phyloP scores from a whole-genome alignment of 2,329 filamentous ascomycete genomes.

The Hypoxylon sp. region DNA sequence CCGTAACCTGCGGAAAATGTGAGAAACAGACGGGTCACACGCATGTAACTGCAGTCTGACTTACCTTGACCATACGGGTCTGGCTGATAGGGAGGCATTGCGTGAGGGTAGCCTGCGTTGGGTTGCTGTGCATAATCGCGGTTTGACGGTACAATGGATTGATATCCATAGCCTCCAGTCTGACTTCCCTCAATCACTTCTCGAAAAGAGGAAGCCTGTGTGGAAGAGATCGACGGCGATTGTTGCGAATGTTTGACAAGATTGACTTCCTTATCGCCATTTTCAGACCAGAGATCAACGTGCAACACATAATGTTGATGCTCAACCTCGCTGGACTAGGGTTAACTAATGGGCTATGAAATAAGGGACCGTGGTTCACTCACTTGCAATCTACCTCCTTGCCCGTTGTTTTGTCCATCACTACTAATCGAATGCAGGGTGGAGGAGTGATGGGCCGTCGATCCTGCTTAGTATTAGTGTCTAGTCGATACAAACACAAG shows the following conservation, averaged over 20 bases:
- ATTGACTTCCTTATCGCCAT: conserved; percentile 75
- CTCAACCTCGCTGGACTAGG: conserved; percentile 48
- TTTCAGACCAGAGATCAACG: conserved; percentile 77
- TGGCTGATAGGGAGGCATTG: conserved; percentile 50
- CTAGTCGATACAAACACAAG: conserved; percentile 26
- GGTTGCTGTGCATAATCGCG: conserved; percentile 51
- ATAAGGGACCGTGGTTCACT: conserved; percentile 53
- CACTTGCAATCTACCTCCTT: conserved; percentile 89
- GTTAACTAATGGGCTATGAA: conserved; percentile 31
- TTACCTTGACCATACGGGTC: conserved; percentile 53
- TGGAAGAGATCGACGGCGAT: conserved; percentile 83
- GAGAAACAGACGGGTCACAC: conserved; percentile 19
- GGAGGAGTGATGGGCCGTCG: conserved; percentile 95
- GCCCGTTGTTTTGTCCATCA: conserved; percentile 80
- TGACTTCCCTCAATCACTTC: conserved; percentile 53
- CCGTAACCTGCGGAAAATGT: conserved; percentile 47
- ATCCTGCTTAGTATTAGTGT: conserved; percentile 70
- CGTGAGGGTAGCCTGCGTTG: conserved; percentile 48
- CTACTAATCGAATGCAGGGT: conserved; percentile 87
- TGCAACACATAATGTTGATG: conserved; percentile 60
- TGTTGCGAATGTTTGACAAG: conserved; percentile 75
- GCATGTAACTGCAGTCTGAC: conserved; percentile 1
- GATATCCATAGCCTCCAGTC: conserved; percentile 49
- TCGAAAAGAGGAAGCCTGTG: conserved; percentile 80
- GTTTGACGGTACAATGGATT: conserved; percentile 52